Base-by-base conservation (phyloP, 768 basidiomycete genomes). In the Agaricus sinodeliciosus region DNA sequence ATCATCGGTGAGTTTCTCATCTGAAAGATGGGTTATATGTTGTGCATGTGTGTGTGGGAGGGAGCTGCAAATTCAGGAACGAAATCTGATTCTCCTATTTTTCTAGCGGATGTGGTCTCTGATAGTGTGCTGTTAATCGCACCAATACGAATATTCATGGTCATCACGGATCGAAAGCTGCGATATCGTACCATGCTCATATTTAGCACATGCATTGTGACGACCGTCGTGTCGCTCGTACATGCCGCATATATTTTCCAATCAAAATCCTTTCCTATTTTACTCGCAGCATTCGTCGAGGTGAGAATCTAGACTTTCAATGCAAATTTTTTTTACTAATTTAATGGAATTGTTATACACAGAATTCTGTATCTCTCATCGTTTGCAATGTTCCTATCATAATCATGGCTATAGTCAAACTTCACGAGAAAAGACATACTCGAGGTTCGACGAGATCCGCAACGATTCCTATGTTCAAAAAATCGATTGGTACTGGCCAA, bases 141-240 rank as follows among this genome's bases (percentile, higher is more conserved):
- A 2, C 79, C 80, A 0, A 51, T 80, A 4, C 65, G 70, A n/a
- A 62, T 81, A 3, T 70, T 82, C 26, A 63, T 66, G 53, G 64
- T 67, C 16, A 66, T 81, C 28, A 66, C 63, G 18, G 70, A 73
- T 48, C 63, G 59, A 9, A 58, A 57, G 16, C 58, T 79, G 1
- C 72, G 74, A 4, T 61, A 68, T 1, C 71, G 71, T 15, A 63
- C 76, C 31, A 68, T 76, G 55, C 58, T 79, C 51, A 77, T 80
- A 44, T 80, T 82, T 61, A 79, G 80, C 7, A 72, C 81, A 7
- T 78, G 78, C 47, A 42, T 79, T 51, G 61, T 74, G 48, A 79
- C 77, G 4, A 79, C 73, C 3, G 60, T 75, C 35, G 71, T 72
- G 19, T 72, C 73, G 2, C 60, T 74, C 9, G 72, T 79, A 2